Evolutionary conservation across 768 basidiomycete species (phyloP).

Genomic region (Lactifluus volemus): DNA sequence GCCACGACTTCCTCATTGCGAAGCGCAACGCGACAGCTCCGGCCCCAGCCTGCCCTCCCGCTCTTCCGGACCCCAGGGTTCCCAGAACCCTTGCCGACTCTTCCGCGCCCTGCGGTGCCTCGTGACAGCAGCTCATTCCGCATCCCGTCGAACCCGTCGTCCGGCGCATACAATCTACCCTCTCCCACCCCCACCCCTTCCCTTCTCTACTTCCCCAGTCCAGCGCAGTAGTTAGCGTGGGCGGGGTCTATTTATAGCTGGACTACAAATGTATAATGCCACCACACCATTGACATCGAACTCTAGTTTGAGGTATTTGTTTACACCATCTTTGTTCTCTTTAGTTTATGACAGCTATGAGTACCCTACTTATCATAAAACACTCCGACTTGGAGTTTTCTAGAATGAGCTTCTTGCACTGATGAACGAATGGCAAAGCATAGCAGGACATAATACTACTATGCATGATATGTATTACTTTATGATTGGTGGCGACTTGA

Average conservation of each 20-base stretch:
- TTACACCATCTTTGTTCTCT: no score
- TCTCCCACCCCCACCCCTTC: not conserved
- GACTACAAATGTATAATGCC: not conserved
- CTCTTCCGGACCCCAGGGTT: conserved; percentile 1
- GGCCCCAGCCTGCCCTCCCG: not conserved
- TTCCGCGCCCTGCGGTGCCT: conserved; percentile 1
- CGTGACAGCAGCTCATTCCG: conserved; percentile 13
- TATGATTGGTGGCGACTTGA: no score
- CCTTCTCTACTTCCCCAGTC: not conserved
- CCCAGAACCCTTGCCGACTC: not conserved
- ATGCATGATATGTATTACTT: no score
- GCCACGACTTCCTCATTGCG: not conserved
- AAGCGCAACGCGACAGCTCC: not conserved
- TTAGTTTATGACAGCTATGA: no score
- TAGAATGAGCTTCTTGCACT: no score
- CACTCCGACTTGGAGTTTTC: no score
- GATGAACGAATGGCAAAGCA: no score
- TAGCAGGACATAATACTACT: no score
- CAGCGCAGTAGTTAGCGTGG: not conserved
- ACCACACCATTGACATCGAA: not conserved
- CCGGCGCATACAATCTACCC: not conserved
- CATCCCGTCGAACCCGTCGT: conserved; percentile 8
- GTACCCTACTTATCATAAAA: no score
- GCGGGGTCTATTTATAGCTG: not conserved
- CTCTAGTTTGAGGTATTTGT: no score